phyloP scores from a whole-genome alignment of 805 yeast species.

The Saccharomycopsis malanga region DNA sequence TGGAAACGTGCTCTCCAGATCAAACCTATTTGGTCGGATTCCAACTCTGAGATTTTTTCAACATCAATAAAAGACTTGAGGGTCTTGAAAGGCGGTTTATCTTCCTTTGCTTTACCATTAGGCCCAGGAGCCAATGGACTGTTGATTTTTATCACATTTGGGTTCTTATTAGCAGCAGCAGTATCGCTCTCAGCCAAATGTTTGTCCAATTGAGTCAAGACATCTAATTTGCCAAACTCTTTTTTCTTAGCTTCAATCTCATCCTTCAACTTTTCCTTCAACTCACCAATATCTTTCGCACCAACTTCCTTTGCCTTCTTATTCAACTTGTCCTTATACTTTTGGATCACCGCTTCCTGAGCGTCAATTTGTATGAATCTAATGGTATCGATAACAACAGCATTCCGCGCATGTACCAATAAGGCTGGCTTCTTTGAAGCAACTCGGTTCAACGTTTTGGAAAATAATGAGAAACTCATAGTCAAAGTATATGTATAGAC shows the following conservation, averaged over 20 bases:
- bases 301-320: slow-evolving; percentile 37
- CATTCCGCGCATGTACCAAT: not conserved
- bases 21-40: slow-evolving; percentile 58
- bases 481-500: too few species aligned
- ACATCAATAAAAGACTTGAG: slow-evolving; percentile 64
- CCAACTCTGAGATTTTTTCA: slow-evolving; percentile 53
- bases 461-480: not conserved
- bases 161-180: slow-evolving; percentile 23
- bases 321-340: slow-evolving; percentile 32
- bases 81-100: slow-evolving; percentile 55
- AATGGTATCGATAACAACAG: slow-evolving; percentile 1
- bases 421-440: not conserved
- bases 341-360: slow-evolving; percentile 16
- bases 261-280: slow-evolving; percentile 55
- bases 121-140: slow-evolving; percentile 22
- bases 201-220: slow-evolving; percentile 59
- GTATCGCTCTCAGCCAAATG: slow-evolving; percentile 27
- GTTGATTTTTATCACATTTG: slow-evolving; percentile 25
- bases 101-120: slow-evolving; percentile 22
- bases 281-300: slow-evolving; percentile 44
- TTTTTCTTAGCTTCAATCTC: slow-evolving; percentile 49
- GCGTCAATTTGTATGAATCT: not conserved
- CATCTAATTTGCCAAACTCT: slow-evolving; percentile 57
- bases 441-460: not conserved
- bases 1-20: slow-evolving; percentile 88